Percentiles rank a stretch among this genome's conserved stretches.
Conservation (phyloP, 139 green algal species). For the Eudorina sp. region DNA sequence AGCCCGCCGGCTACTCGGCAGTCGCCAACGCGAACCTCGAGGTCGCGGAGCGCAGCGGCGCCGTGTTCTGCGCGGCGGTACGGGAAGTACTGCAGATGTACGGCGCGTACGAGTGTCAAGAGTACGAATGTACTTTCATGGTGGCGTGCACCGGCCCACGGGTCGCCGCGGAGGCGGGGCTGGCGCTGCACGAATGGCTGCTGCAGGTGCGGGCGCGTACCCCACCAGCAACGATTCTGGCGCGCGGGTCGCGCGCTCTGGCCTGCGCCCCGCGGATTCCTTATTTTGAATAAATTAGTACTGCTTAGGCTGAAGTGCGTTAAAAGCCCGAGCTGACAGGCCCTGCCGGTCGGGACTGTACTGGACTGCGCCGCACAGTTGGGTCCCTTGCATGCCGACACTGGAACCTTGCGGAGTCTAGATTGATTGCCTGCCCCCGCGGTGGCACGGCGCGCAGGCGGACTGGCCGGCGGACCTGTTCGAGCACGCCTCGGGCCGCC, state of each 20-base stretch:
- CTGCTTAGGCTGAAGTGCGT: too few relatives aligned
- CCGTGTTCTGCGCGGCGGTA: slow-evolving; percentile 54
- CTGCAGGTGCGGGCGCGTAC: slow-evolving; percentile 27
- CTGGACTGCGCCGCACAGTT: too few relatives aligned
- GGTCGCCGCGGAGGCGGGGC: slow-evolving; percentile 22
- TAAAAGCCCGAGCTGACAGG: too few relatives aligned
- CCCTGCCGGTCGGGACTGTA: too few relatives aligned
- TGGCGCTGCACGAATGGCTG: slow-evolving; percentile 44
- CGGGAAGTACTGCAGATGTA: slow-evolving; percentile 53
- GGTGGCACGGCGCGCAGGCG: background rate
- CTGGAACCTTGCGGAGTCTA: too few relatives aligned
- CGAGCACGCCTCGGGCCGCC: background rate
- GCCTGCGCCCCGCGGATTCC: too few relatives aligned
- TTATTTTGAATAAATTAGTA: too few relatives aligned
- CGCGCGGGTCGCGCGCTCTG: too few relatives aligned
- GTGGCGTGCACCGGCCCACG: slow-evolving; percentile 47
- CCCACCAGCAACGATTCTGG: too few relatives aligned
- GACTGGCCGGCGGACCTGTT: slow-evolving; percentile 28
- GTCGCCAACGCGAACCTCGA: background rate
- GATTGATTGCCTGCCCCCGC: too few relatives aligned
- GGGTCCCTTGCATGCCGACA: too few relatives aligned
- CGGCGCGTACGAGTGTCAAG: slow-evolving; percentile 63
- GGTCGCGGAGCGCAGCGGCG: slow-evolving; percentile 44
- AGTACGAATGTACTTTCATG: slow-evolving; percentile 67
- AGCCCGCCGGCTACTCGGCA: slow-evolving; percentile 19